phyloP scores from a whole-genome alignment of 257 asterid species.

The Phtheirospermum japonicum region DNA sequence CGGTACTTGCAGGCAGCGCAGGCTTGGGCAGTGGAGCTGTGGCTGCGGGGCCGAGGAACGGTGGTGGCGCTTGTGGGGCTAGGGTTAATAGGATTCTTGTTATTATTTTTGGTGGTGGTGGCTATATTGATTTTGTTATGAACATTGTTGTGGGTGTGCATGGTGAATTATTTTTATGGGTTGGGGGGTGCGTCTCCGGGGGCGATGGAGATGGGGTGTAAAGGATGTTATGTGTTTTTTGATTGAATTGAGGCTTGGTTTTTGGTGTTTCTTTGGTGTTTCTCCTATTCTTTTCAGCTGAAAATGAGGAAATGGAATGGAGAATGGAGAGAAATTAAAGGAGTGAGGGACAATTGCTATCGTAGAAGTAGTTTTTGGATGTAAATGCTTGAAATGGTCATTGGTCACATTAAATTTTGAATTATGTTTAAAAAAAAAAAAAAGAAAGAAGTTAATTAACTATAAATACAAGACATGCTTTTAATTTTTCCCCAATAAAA shows the following conservation, averaged over 20 bases:
- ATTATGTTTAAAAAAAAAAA: no score
- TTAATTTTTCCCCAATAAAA: no score
- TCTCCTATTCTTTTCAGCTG: slow-evolving; percentile 24
- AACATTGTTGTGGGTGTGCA: slow-evolving; percentile 34
- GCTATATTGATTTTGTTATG: slow-evolving; percentile 4
- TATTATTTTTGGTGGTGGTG: neutral
- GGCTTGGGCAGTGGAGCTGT: slow-evolving; percentile 25
- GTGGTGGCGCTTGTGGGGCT: neutral
- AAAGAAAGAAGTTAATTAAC: no score
- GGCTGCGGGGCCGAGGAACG: slow-evolving; percentile 35
- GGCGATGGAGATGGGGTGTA: slow-evolving; percentile 35
- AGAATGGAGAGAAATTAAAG: slow-evolving; percentile 23
- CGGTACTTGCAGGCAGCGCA: slow-evolving; percentile 64
- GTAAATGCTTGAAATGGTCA: neutral
- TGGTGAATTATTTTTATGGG: slow-evolving; percentile 34
- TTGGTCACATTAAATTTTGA: no score
- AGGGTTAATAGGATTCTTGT: slow-evolving; percentile 20
- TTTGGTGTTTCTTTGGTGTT: slow-evolving; percentile 31
- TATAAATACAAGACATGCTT: no score
- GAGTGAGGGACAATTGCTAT: slow-evolving; percentile 18
- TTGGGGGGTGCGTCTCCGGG: slow-evolving; percentile 64
- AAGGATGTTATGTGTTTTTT: slow-evolving; percentile 30
- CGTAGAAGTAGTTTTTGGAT: neutral
- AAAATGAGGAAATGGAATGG: slow-evolving; percentile 1
- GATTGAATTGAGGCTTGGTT: slow-evolving; percentile 48